Evolutionary conservation across 1,284 basidiomycete species (phyloP).

Genomic region (Afroboletus lepidellus): DNA sequence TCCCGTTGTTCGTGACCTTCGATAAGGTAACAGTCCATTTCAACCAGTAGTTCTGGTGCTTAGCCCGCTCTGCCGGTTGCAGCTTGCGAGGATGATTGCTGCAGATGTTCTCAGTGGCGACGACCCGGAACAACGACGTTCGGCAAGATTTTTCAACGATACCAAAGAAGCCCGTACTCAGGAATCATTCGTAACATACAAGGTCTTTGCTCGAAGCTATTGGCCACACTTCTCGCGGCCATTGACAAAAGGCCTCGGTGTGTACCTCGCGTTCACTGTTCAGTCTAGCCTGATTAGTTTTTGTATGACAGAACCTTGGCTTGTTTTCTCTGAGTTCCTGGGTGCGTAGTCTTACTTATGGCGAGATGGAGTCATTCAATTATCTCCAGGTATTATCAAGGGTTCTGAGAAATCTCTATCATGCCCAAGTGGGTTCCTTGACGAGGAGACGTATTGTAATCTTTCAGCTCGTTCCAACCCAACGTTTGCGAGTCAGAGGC

Average conservation of each 20-base stretch:
- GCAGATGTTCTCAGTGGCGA: conserved; percentile 22
- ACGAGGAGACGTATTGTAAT: conserved; percentile 43
- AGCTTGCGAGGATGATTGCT: conserved; percentile 19
- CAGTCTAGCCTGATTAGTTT: background rate
- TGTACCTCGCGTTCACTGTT: conserved; percentile 3
- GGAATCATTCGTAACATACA: conserved; percentile 44
- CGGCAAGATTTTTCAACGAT: conserved; percentile 15
- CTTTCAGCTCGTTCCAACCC: conserved; percentile 53
- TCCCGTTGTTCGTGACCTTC: conserved; percentile 70
- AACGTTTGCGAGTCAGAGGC: conserved; percentile 51
- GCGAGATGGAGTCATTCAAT: background rate
- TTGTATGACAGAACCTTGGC: conserved; percentile 47
- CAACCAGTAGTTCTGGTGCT: background rate
- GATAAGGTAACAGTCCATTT: conserved; percentile 49
- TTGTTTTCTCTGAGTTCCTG: conserved; percentile 68
- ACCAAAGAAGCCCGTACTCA: conserved; percentile 14
- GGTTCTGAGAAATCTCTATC: conserved; percentile 55
- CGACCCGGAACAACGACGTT: conserved; percentile 5
- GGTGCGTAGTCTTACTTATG: conserved; percentile 36
- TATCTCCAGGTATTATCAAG: conserved; percentile 57
- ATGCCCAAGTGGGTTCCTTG: conserved; percentile 40
- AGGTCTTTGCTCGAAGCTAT: conserved; percentile 51
- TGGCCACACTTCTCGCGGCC: conserved; percentile 64
- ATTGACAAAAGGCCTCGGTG: conserved; percentile 57
- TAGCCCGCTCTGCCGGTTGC: conserved; percentile 5